These are phyloP conservation scores for Millerozyma acaciae DNA, from an alignment of 805 yeast species.

Conservation along the genomic window DNA sequence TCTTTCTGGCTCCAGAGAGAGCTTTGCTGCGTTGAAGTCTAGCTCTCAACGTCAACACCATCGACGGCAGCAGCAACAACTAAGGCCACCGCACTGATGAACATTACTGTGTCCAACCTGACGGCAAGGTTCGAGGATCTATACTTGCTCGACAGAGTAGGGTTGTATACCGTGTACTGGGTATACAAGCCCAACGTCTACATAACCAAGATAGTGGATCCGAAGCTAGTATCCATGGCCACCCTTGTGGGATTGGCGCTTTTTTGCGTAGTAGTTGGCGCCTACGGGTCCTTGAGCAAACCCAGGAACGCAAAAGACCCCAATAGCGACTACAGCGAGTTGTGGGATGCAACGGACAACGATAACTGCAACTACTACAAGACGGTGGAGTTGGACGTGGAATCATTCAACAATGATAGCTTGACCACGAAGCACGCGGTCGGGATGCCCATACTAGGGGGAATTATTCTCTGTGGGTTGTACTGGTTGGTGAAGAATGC, in stretches of 20 bases:
- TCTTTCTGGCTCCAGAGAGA: too few relatives aligned
- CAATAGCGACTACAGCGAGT: conserved; percentile 5
- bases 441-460: conserved; percentile 44
- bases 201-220: background rate
- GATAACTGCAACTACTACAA: conserved; percentile 12
- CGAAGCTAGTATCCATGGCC: conserved; percentile 5
- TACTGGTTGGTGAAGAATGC: conserved; percentile 33
- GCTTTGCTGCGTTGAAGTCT: too few relatives aligned
- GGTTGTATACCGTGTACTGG: conserved; percentile 3
- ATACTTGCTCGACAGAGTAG: conserved; percentile 4
- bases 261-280: conserved; percentile 17
- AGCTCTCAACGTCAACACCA: too few relatives aligned
- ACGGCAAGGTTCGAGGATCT: conserved; percentile 3
- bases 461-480: conserved; percentile 32
- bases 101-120: too few relatives aligned
- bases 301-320: conserved; percentile 24
- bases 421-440: conserved; percentile 26
- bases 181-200: conserved; percentile 2
- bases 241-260: conserved; percentile 20
- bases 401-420: conserved; percentile 1
- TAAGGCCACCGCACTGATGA: too few relatives aligned
- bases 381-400: conserved; percentile 5
- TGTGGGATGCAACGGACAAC: conserved; percentile 19
- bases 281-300: conserved; percentile 18
- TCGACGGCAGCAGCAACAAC: too few relatives aligned